Evolutionary conservation across 2,329 filamentous ascomycete genomes (phyloP).

Genomic region (Botrytis hyacinthi): DNA sequence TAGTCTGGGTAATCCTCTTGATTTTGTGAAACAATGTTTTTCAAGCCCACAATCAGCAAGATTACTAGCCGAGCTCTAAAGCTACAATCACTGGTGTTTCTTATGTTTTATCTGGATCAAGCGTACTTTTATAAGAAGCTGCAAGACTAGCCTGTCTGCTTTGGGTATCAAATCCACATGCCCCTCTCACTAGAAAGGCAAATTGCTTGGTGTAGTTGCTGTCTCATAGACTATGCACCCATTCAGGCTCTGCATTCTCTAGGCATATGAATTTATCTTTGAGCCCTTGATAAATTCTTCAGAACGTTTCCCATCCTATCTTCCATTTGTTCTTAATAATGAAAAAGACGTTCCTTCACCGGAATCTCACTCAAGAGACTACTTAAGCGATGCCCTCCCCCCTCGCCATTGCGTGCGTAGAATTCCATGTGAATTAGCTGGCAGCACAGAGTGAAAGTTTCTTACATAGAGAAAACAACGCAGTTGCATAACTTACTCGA

Average conservation of each 20-base stretch:
- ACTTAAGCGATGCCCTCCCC: not conserved
- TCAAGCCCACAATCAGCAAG: not conserved
- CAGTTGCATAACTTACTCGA: not conserved
- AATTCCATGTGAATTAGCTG: not conserved
- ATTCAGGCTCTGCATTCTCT: not conserved
- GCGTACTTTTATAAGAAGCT: not conserved
- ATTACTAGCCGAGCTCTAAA: not conserved
- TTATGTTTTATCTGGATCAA: not conserved
- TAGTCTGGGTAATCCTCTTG: not conserved
- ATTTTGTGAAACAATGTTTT: not conserved
- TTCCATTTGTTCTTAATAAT: not conserved
- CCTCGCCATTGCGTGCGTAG: rapidly evolving
- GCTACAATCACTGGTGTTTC: not conserved
- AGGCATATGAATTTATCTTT: not conserved
- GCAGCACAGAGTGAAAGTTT: not conserved
- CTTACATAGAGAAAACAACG: not conserved
- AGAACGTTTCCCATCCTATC: not conserved
- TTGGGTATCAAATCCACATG: not conserved
- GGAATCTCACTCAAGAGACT: not conserved
- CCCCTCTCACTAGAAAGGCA: not conserved
- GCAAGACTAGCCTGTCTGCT: not conserved
- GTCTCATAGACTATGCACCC: not conserved
- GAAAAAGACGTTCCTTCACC: not conserved
- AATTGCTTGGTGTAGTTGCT: not conserved
- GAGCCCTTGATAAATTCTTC: not conserved